Conservation (phyloP, 257 asterid species). For the Asclepias syriaca region DNA sequence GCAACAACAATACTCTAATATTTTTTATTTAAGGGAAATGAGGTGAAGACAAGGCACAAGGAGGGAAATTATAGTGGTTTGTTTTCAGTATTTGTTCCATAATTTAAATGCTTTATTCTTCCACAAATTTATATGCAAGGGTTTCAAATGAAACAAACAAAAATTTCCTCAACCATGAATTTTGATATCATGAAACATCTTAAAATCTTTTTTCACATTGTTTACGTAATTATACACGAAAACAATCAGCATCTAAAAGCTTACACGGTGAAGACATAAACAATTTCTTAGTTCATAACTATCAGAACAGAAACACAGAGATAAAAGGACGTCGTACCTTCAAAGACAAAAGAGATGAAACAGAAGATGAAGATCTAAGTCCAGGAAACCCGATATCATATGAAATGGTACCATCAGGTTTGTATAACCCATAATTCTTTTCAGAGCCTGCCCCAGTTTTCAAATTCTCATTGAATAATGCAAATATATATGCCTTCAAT, state of each 20-base stretch:
- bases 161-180: background rate
- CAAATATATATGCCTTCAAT: constrained; percentile 81
- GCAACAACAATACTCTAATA: background rate
- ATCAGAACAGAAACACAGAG: background rate
- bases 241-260: background rate
- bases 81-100: background rate
- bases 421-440: constrained; percentile 70
- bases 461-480: constrained; percentile 75
- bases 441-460: constrained; percentile 73
- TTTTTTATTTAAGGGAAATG: too few relatives aligned
- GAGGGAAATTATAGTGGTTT: background rate
- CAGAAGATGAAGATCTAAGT: constrained; percentile 61
- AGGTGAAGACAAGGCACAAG: background rate
- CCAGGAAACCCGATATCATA: constrained; percentile 78
- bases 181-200: background rate
- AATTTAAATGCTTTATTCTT: background rate
- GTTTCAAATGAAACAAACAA: background rate
- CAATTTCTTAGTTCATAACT: background rate
- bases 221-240: background rate
- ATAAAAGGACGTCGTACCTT: constrained; percentile 39
- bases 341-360: constrained; percentile 40
- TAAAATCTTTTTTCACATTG: background rate
- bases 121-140: background rate
- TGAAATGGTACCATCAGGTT: constrained; percentile 78
- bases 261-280: background rate